phyloP scores from a whole-genome alignment of 306 rosid species.

The Acacia confusa region DNA sequence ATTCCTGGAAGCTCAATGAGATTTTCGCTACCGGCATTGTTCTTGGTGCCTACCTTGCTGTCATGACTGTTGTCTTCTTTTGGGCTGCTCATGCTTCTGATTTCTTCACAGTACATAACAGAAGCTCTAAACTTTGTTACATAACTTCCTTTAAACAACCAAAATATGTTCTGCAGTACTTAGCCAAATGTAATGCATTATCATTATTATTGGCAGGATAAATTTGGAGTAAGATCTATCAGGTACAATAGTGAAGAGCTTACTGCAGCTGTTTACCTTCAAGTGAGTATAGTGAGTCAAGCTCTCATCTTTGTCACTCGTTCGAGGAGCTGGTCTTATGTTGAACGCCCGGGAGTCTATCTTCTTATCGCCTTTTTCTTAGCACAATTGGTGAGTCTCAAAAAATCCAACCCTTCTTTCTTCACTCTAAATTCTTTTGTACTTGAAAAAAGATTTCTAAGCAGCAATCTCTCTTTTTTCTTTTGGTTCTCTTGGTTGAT shows the following conservation, averaged over 20 bases:
- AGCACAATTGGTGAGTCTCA: slow-evolving; percentile 66
- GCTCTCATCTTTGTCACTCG: slow-evolving; percentile 85
- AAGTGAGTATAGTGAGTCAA: slow-evolving; percentile 79
- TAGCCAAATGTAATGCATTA: neutral
- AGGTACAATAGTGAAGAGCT: slow-evolving; percentile 43
- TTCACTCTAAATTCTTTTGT: neutral
- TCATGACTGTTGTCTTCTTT: slow-evolving; percentile 77
- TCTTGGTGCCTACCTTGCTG: slow-evolving; percentile 69
- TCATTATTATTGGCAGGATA: slow-evolving; percentile 38
- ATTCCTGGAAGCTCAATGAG: slow-evolving; percentile 85
- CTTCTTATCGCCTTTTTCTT: slow-evolving; percentile 54
- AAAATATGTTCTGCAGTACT: neutral
- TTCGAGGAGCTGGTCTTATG: slow-evolving; percentile 66
- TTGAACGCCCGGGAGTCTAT: slow-evolving; percentile 71
- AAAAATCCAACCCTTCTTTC: too few species aligned
- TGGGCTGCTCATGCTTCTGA: slow-evolving; percentile 53
- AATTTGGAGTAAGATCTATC: slow-evolving; percentile 63
- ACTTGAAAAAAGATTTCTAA: neutral
- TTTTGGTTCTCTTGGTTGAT: neutral
- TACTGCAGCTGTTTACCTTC: slow-evolving; percentile 81
- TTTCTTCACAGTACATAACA: slow-evolving; percentile 55
- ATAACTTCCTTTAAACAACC: neutral
- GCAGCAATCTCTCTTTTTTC: neutral
- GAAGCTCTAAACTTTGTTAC: neutral
- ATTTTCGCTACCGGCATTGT: slow-evolving; percentile 73